A percentile compares a stretch with the other conserved stretches of the same genome.
Evolutionary conservation across 805 yeast species (phyloP).

Genomic region (Dipodascopsis uninucleata): DNA sequence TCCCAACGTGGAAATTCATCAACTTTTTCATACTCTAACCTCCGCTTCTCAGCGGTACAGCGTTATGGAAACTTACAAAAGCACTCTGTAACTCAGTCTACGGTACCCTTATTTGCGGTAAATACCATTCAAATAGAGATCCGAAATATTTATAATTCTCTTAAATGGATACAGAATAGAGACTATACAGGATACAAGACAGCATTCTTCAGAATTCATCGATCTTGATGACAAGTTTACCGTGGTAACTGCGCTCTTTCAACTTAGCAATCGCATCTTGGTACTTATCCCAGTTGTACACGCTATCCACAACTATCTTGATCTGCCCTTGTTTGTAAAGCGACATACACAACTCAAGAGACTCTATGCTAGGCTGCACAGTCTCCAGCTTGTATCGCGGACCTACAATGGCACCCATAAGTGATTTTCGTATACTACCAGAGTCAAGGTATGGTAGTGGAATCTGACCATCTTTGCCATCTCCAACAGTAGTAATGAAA

Average conservation of each 20-base stretch:
- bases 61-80: too few relatives aligned
- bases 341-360: constrained; percentile 44
- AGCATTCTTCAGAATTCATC: too few relatives aligned
- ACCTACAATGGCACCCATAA: constrained; percentile 34
- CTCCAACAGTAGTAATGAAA: constrained; percentile 58
- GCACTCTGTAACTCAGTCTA: too few relatives aligned
- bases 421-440: constrained; percentile 26
- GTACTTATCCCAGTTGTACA: constrained; percentile 47
- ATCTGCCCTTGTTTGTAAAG: constrained; percentile 47
- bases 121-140: too few relatives aligned
- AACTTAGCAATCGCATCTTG: constrained; percentile 50
- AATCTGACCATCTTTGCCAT: constrained; percentile 42
- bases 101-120: too few relatives aligned
- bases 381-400: constrained; percentile 31
- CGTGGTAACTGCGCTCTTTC: constrained; percentile 50
- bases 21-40: too few relatives aligned
- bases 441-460: constrained; percentile 11
- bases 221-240: constrained; percentile 56
- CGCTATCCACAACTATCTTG: constrained; percentile 52
- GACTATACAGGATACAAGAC: too few relatives aligned
- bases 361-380: constrained; percentile 30
- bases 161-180: too few relatives aligned
- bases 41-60: too few relatives aligned
- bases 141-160: too few relatives aligned
- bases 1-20: too few relatives aligned